A percentile compares a stretch with the other conserved stretches of the same genome.
Evolutionary conservation across 1,284 basidiomycete species (phyloP).

Genomic region (Austroboletus novae-zelandiae): DNA sequence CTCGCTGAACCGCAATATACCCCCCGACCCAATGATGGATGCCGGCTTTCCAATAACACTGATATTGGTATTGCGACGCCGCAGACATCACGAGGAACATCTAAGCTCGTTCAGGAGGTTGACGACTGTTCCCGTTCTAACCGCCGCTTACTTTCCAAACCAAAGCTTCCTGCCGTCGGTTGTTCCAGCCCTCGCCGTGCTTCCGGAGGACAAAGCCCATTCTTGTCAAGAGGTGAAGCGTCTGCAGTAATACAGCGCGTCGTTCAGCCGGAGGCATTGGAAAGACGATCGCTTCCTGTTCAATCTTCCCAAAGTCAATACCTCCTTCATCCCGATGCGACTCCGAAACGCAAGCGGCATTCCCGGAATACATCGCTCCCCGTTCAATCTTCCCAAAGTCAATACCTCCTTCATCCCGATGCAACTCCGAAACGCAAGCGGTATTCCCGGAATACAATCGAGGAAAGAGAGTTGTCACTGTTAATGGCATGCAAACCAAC

Average conservation of each 20-base stretch:
- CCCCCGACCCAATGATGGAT: neutral
- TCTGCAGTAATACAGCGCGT: neutral
- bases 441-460: constrained; percentile 9
- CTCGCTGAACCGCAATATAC: constrained; percentile 3
- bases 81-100: constrained; percentile 6
- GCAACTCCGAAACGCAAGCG: constrained; percentile 31
- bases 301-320: constrained; percentile 34
- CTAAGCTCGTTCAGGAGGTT: neutral
- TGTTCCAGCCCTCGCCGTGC: constrained; percentile 2
- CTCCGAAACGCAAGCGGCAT: constrained; percentile 27
- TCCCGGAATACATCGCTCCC: constrained; percentile 4
- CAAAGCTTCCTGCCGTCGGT: neutral
- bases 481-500: constrained; percentile 4
- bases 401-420: constrained; percentile 31
- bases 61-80: constrained; percentile 19
- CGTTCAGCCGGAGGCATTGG: neutral
- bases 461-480: constrained; percentile 22
- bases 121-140: constrained; percentile 3
- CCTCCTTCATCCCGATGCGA: constrained; percentile 30
- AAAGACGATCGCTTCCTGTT: constrained; percentile 16
- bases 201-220: neutral
- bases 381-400: constrained; percentile 34
- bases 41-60: neutral
- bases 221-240: neutral
- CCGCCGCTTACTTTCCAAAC: neutral